phyloP scores from a whole-genome alignment of 805 yeast genomes.

The Saccharomycopsis malanga region DNA sequence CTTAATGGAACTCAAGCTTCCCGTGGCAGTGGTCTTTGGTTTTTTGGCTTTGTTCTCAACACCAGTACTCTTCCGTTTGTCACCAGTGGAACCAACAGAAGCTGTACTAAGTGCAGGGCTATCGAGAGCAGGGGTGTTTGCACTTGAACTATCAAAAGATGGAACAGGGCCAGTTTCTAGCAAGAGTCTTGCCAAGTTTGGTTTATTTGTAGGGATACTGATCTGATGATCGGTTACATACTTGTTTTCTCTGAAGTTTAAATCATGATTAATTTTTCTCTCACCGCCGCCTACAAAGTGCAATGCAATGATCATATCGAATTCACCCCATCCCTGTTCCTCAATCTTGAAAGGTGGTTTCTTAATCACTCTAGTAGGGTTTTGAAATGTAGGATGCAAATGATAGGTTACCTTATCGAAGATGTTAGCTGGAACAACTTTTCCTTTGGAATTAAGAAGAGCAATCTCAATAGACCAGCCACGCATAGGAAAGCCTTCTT shows the following conservation, averaged over 20 bases:
- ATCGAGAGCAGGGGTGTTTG: conserved; percentile 24
- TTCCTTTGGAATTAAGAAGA: conserved; percentile 71
- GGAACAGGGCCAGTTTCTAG: conserved; percentile 82
- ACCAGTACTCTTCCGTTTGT: conserved; percentile 30
- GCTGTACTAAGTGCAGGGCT: conserved; percentile 21
- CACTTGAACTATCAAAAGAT: conserved; percentile 30
- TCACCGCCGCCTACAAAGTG: conserved; percentile 90
- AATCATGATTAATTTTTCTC: conserved; percentile 77
- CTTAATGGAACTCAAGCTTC: conserved; percentile 39
- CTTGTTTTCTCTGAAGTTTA: conserved; percentile 72
- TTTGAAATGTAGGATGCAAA: conserved; percentile 89
- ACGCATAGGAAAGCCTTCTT: conserved; percentile 90
- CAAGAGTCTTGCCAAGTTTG: conserved; percentile 61
- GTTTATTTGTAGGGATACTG: conserved; percentile 69
- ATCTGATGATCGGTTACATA: conserved; percentile 75
- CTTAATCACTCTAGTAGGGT: conserved; percentile 76
- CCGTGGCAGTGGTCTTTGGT: conserved; percentile 8
- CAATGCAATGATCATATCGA: conserved; percentile 75
- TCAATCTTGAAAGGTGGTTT: conserved; percentile 79
- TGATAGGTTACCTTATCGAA: conserved; percentile 91
- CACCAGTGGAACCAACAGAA: conserved; percentile 25
- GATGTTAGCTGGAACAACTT: conserved; percentile 76
- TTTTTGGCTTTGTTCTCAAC: conserved; percentile 16
- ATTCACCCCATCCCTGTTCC: conserved; percentile 99
- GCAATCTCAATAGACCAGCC: conserved; percentile 80